These are phyloP conservation scores for Globisporangium polare DNA, from an alignment of 352 stramenopile genomes.

Conservation along the genomic window DNA sequence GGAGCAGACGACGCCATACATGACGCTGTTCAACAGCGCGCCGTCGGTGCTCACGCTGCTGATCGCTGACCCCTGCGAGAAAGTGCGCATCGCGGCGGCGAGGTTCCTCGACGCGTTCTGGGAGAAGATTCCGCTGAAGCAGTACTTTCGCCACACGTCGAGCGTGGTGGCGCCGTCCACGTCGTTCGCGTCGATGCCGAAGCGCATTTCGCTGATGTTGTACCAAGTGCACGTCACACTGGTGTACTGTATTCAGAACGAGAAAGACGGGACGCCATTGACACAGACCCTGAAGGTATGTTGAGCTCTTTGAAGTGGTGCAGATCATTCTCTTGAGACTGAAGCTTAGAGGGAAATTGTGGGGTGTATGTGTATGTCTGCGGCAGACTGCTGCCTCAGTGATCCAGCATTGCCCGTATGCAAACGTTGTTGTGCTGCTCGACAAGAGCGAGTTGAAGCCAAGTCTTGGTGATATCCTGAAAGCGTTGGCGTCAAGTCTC, in stretches of 20 bases:
- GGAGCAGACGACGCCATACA: constrained; percentile 73
- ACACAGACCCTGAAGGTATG: constrained; percentile 71
- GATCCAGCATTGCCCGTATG: constrained; percentile 78
- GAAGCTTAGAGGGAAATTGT: not conserved
- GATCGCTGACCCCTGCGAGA: constrained; percentile 74
- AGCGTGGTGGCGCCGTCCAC: constrained; percentile 46
- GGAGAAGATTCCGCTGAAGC: constrained; percentile 78
- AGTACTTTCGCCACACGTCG: constrained; percentile 66
- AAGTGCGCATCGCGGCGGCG: constrained; percentile 59
- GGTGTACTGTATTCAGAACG: constrained; percentile 79
- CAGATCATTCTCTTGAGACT: not conserved
- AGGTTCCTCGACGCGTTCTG: constrained; percentile 82
- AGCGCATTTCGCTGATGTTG: constrained; percentile 78
- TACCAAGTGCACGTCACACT: constrained; percentile 82
- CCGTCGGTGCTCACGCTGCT: constrained; percentile 78
- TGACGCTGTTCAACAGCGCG: constrained; percentile 74
- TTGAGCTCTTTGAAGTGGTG: not conserved
- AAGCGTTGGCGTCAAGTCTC: constrained; percentile 63
- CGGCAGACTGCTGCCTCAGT: constrained; percentile 56
- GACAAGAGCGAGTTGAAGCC: constrained; percentile 51
- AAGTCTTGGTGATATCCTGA: constrained; percentile 56
- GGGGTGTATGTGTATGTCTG: no score
- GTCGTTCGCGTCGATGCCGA: constrained; percentile 83
- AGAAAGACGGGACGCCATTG: constrained; percentile 55
- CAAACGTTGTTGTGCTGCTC: constrained; percentile 45